Conservation (phyloP, 306 rosid species). For the Casuarina cunninghamiana region DNA sequence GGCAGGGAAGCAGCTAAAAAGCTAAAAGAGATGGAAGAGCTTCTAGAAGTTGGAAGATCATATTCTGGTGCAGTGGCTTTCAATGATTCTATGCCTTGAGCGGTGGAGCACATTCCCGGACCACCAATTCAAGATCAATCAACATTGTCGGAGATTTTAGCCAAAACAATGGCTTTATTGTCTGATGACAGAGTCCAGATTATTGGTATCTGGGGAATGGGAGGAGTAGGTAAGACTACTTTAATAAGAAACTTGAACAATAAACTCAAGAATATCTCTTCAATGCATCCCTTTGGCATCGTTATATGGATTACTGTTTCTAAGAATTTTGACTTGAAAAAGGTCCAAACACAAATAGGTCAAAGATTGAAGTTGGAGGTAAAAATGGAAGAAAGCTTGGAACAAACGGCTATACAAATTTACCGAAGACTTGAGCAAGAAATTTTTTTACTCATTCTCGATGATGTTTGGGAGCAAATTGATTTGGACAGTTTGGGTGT, state of each 20-base stretch:
- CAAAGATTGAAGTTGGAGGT: constrained; percentile 14
- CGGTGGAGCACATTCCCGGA: constrained; percentile 21
- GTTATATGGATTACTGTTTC: constrained; percentile 27
- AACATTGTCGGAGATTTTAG: constrained; percentile 9
- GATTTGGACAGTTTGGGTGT: background rate
- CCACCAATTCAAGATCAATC: constrained; percentile 14
- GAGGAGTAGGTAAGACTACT: constrained; percentile 27
- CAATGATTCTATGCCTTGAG: background rate
- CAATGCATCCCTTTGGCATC: constrained; percentile 17
- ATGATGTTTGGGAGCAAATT: background rate
- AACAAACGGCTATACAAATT: constrained; percentile 7
- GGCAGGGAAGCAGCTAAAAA: background rate
- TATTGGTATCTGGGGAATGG: constrained; percentile 30
- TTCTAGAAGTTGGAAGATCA: background rate
- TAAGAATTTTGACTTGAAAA: constrained; percentile 14
- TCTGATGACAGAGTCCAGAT: background rate
- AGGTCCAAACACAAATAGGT: constrained; percentile 16
- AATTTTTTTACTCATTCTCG: background rate
- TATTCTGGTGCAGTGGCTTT: background rate
- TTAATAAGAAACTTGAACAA: constrained; percentile 24
- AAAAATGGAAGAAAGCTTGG: constrained; percentile 15
- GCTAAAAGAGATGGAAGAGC: background rate
- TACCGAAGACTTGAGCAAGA: constrained; percentile 12
- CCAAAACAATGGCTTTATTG: background rate
- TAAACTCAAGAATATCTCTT: background rate